A percentile compares a stretch with the other conserved stretches of the same genome.
Evolutionary conservation across 2,329 filamentous ascomycete genomes (phyloP).

Genomic region (Ophiosphaerella korrae): DNA sequence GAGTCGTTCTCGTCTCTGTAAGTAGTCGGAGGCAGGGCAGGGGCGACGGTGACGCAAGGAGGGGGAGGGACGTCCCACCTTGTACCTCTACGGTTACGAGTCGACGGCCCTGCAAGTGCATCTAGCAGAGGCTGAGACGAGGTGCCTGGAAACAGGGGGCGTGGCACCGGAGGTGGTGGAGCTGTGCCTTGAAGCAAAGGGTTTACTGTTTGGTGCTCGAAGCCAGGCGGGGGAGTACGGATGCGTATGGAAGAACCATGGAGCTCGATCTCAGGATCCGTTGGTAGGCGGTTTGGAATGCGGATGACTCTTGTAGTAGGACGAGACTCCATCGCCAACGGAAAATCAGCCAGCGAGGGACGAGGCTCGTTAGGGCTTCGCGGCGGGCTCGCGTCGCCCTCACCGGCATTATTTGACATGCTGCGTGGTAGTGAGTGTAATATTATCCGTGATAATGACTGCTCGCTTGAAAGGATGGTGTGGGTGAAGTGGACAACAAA

Average conservation of each 20-base stretch:
- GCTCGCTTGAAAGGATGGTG: slow-evolving; percentile 7
- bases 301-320: not conserved
- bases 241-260: no score
- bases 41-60: slow-evolving; percentile 13
- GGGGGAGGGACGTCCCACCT: not conserved
- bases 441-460: slow-evolving; percentile 3
- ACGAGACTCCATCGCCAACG: not conserved
- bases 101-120: no score
- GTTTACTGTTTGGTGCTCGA: no score
- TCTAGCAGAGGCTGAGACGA: no score
- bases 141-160: no score
- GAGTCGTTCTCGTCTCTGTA: slow-evolving; percentile 21
- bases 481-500: no score
- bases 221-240: no score
- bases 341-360: not conserved
- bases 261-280: no score
- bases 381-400: not conserved
- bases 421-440: slow-evolving; percentile 4
- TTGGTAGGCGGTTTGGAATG: no score
- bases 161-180: no score
- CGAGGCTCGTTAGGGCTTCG: not conserved
- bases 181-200: no score
- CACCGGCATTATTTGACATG: slow-evolving; percentile 12
- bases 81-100: not conserved
- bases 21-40: slow-evolving; percentile 10